Base-by-base conservation (phyloP, 176 grass and related monocot genomes). In the Aegilops speltoides region DNA sequence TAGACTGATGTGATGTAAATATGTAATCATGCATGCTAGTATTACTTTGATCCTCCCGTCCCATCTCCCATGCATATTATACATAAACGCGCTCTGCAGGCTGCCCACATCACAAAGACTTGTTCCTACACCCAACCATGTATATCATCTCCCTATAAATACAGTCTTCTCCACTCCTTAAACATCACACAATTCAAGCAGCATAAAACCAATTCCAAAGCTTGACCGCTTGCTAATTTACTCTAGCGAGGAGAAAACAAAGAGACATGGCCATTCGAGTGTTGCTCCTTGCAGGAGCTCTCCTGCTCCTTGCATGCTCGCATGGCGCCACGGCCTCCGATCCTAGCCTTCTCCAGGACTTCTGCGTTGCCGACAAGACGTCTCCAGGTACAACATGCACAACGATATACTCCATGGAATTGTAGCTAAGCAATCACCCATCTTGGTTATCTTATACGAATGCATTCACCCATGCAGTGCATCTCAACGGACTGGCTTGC, bases 401-500 rank as follows among this genome's bases (percentile, higher is more conserved):
- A 5, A 5, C 1, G 5, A 5, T 17, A 48, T 48, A 25, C 5
- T 54, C 48, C 63, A 7, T 28, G 12, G 26, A 65, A 16, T 31
- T 29, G 12, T 29, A 29, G 8, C 24, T 16, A 17, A 66, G 24
- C 26, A 3, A 15, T 67, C 31, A 16, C 28, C 28, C 1, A 33
- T 25, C 29, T 54, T 4, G 14, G 46, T 14, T 3, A 26, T 59
- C 19, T 82, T 34, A 82, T 2, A 66, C 20, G 36, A 36, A 36
- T 41, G 16, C 6, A 40, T 48, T 14, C 45, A 46, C 43, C 43
- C 1, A 46, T n/a, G 60, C 50, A 83, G 81, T 61, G 68, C 11
- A 0, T 38, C 67, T 83, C 11, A 83, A 83, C 20, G 67, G 81
- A 5, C 59, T 73, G 37, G 3, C 68, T 13, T 89, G 87, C 81